Evolutionary conservation across 768 basidiomycete genomes (phyloP).

Genomic region (Sporobolomyces roseus): DNA sequence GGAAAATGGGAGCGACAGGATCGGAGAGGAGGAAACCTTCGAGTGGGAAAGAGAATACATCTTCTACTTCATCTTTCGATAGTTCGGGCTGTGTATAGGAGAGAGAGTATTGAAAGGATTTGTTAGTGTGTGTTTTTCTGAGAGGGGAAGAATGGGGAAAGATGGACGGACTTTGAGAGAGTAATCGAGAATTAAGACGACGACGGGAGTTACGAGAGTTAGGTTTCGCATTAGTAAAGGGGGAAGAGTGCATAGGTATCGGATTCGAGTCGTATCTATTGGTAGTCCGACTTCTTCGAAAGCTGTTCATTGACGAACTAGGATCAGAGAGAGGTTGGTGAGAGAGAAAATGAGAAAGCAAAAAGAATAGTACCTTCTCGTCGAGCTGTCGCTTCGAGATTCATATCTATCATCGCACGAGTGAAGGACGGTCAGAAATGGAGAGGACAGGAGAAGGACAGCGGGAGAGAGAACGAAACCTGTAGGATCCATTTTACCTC

Average conservation of each 20-base stretch:
- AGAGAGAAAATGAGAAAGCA: too few relatives aligned
- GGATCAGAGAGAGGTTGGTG: too few relatives aligned
- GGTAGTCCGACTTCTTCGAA: conserved; percentile 44
- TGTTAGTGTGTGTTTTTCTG: accelerated
- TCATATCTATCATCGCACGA: conserved; percentile 27
- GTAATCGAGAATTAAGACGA: conserved; percentile 37
- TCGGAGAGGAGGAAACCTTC: conserved; percentile 38
- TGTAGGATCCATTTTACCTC: conserved; percentile 38
- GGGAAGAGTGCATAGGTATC: conserved; percentile 41
- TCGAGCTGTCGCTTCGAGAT: conserved; percentile 38
- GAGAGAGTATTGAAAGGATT: too few relatives aligned
- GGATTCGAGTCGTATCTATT: conserved; percentile 29
- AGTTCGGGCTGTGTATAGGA: conserved; percentile 39
- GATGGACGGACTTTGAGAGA: conserved; percentile 3
- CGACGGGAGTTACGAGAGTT: conserved; percentile 41
- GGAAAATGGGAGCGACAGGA: conserved; percentile 8
- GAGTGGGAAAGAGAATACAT: conserved; percentile 44
- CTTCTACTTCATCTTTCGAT: conserved; percentile 40
- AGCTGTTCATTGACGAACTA: too few relatives aligned
- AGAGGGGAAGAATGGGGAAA: neutral
- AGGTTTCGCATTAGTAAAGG: conserved; percentile 42
- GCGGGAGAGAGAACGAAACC: neutral
- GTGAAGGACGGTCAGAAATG: neutral
- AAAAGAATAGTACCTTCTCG: too few relatives aligned
- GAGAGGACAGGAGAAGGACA: too few relatives aligned